A percentile compares a stretch with the other conserved stretches of the same genome.
These are phyloP conservation scores for Coleophoma eucalyptorum DNA, from an alignment of 2,329 filamentous ascomycete genomes.

Conservation along the genomic window DNA sequence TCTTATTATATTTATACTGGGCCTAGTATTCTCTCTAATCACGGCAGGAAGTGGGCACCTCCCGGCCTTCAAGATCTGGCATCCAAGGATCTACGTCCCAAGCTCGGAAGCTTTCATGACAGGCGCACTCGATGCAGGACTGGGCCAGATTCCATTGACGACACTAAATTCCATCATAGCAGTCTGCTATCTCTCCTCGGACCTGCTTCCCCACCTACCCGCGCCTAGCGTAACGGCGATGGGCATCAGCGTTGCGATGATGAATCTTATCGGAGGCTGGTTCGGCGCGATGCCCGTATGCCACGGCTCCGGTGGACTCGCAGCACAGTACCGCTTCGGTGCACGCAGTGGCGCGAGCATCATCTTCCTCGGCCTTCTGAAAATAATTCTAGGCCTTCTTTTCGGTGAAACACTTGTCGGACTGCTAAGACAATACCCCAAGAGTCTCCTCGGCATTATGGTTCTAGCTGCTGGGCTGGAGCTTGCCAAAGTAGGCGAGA, in stretches of 20 bases:
- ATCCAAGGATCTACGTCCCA: slow-evolving; percentile 47
- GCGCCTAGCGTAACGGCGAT: slow-evolving; percentile 72
- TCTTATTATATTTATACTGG: slow-evolving; percentile 65
- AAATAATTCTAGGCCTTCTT: slow-evolving; percentile 71
- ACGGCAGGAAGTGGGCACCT: slow-evolving; percentile 34
- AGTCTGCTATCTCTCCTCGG: slow-evolving; percentile 72
- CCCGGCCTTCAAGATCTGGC: slow-evolving; percentile 56
- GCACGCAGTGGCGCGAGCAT: slow-evolving; percentile 83
- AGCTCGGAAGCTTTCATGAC: slow-evolving; percentile 37
- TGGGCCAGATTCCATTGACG: slow-evolving; percentile 87
- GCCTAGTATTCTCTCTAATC: slow-evolving; percentile 60
- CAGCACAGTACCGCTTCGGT: slow-evolving; percentile 88
- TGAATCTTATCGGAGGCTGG: slow-evolving; percentile 86
- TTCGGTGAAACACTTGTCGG: slow-evolving; percentile 72
- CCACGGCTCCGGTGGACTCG: slow-evolving; percentile 86
- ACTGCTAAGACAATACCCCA: slow-evolving; percentile 70
- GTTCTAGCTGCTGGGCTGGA: slow-evolving; percentile 88
- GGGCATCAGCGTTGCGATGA: slow-evolving; percentile 74
- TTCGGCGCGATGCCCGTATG: slow-evolving; percentile 95
- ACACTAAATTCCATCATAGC: slow-evolving; percentile 91
- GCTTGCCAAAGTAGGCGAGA: slow-evolving; percentile 79
- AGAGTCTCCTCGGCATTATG: slow-evolving; percentile 76
- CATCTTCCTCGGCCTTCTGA: slow-evolving; percentile 72
- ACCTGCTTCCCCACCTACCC: slow-evolving; percentile 68
- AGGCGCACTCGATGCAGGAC: slow-evolving; percentile 48